Percentiles rank a stretch among this genome's conserved stretches.
These are phyloP conservation scores for Ramaria rubella DNA, from an alignment of 768 basidiomycete species.

Conservation along the genomic window DNA sequence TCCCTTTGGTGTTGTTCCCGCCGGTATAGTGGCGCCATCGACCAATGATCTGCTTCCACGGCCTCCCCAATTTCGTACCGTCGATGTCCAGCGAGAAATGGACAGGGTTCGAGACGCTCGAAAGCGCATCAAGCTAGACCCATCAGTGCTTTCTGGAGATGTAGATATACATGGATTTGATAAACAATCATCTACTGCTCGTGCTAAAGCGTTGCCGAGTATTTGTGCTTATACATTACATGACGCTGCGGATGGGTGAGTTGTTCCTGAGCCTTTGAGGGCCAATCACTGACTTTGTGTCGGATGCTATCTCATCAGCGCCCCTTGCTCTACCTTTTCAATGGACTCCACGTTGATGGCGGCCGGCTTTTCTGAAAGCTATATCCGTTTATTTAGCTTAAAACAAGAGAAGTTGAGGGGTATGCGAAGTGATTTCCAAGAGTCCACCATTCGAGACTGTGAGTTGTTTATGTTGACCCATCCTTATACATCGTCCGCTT, in stretches of 20 bases:
- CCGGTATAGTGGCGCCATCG: conserved; percentile 56
- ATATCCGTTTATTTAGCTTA: conserved; percentile 89
- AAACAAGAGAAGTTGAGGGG: conserved; percentile 86
- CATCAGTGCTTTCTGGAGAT: conserved; percentile 50
- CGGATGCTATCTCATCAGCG: conserved; percentile 36
- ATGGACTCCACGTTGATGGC: conserved; percentile 89
- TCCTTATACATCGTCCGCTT: background rate
- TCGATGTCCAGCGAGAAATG: conserved; percentile 89
- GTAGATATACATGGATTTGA: conserved; percentile 41
- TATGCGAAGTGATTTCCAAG: conserved; percentile 66
- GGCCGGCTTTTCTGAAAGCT: conserved; percentile 92
- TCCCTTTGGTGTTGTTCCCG: conserved; percentile 32
- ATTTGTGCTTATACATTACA: conserved; percentile 94
- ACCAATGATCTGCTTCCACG: conserved; percentile 72
- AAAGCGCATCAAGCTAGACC: conserved; percentile 88
- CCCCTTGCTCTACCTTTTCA: conserved; percentile 84
- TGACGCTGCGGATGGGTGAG: conserved; percentile 91
- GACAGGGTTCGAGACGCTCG: conserved; percentile 82
- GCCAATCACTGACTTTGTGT: background rate
- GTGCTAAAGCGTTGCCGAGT: conserved; percentile 74
- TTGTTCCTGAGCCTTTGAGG: conserved; percentile 8
- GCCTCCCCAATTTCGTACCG: conserved; percentile 73
- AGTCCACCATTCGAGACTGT: conserved; percentile 66
- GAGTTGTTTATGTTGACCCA: conserved; percentile 21
- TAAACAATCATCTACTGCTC: conserved; percentile 48